Base-by-base conservation (phyloP, 1,284 basidiomycete species). In the Cryptococcus hybrid region DNA sequence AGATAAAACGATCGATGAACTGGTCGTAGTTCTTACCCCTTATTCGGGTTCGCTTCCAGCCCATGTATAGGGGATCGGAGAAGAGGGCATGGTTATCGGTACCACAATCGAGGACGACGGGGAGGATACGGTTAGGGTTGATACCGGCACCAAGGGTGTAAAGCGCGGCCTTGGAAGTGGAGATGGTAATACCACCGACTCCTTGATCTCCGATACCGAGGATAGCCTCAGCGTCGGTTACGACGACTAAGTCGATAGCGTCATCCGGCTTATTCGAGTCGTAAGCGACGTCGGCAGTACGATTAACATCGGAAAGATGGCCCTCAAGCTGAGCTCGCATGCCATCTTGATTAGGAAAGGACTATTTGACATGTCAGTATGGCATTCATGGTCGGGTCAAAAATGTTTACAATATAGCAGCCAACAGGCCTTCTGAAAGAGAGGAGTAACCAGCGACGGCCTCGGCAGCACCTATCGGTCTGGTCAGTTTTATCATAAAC, bases 141-240 rank as follows among this genome's bases (percentile, higher is more conserved):
- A 93, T 85, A 12, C 90, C 89, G 34, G 86, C 90, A 46, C 92
- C 85, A 47, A 91, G 81, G 0, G 88, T 88, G 73, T 93, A 92
- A 24, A 94, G 85, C 5, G 84, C 87, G 37, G 70, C 63, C 59
- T 95, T 95, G n/a, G 90, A 90, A 3, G 88, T 85, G 0, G 88
- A 87, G 66, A 95, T 94, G 52, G 78, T 78, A 62, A 79, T 78
- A 45, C 78, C 78, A 38, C 78, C 78, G 11, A 77, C 75, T 58
- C 78, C 78, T 59, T 78, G 75, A 60, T 79, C 76, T 69, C 76
- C 73, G 65, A 89, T 91, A 15, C 89, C 89, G 3, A 92, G 79
- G 58, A 92, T 91, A 2, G 88, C 87, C 69, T 91, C 89, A 5
- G 87, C 84, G 70, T 93, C 90, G 0, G 89, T 88, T 56, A 87